A percentile compares a stretch with the other conserved stretches of the same genome.
Evolutionary conservation across 495 filamentous ascomycete genomes (phyloP).

Genomic region (Parathielavia hyrcaniae): DNA sequence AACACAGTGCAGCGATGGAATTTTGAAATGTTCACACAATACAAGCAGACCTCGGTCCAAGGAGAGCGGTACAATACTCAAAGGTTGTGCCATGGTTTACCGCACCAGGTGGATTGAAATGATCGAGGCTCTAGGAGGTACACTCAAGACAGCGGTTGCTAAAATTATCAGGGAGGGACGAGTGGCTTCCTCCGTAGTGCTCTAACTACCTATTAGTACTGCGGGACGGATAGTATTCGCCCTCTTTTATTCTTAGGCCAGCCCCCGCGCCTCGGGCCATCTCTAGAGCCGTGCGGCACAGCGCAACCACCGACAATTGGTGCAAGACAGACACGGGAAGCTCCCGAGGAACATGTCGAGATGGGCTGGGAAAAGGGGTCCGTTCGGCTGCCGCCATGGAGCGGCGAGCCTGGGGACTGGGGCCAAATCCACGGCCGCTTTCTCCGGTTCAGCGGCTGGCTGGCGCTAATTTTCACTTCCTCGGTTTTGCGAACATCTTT

Average conservation of each 20-base stretch:
- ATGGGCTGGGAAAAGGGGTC: background rate
- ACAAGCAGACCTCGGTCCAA: constrained; percentile 4
- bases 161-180: no score
- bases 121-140: no score
- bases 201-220: no score
- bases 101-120: no score
- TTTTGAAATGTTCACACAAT: background rate
- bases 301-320: background rate
- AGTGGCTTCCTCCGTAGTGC: no score
- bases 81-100: background rate
- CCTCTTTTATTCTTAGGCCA: no score
- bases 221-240: no score
- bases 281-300: constrained; percentile 15
- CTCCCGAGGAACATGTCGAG: background rate
- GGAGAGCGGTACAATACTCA: background rate
- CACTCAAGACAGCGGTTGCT: no score
- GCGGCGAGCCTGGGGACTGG: constrained; percentile 9
- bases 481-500: background rate
- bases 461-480: background rate
- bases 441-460: constrained; percentile 16
- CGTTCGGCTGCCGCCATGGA: background rate
- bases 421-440: background rate
- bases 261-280: background rate
- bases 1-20: background rate
- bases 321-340: constrained; percentile 5